Conservation (phyloP, 305 asterid genomes). For the Fraxinus dipetala region DNA sequence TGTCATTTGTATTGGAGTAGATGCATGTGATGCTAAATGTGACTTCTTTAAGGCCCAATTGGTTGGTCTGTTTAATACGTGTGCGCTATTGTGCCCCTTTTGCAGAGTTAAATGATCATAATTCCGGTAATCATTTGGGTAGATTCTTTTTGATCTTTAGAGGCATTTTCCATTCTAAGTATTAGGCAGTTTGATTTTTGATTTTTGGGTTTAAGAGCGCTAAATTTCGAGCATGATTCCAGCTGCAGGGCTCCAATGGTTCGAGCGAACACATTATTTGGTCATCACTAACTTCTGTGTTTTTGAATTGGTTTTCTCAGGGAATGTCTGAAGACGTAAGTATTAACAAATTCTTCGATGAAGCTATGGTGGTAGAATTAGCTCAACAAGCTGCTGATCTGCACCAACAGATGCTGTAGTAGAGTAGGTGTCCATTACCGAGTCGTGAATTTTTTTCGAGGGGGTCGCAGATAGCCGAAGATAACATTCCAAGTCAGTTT, state of each 20-base stretch:
- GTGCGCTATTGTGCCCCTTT: background rate
- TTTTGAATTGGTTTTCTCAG: slow-evolving; percentile 34
- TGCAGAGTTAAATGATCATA: background rate
- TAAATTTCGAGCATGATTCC: background rate
- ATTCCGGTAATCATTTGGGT: background rate
- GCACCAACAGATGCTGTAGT: slow-evolving; percentile 68
- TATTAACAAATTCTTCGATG: slow-evolving; percentile 89
- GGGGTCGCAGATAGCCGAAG: background rate
- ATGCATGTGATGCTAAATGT: background rate
- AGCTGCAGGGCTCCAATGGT: background rate
- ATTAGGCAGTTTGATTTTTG: background rate
- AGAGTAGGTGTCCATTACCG: background rate
- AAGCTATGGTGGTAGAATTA: slow-evolving; percentile 92
- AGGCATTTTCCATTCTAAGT: background rate
- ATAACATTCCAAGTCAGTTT: background rate
- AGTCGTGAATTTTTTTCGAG: background rate
- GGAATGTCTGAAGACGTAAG: slow-evolving; percentile 98
- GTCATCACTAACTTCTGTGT: background rate
- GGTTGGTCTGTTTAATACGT: background rate
- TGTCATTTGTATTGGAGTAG: background rate
- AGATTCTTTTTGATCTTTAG: background rate
- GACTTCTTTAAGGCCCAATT: background rate
- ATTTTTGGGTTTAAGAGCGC: background rate
- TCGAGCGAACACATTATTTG: background rate
- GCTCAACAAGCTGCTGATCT: slow-evolving; percentile 94